These are phyloP conservation scores for Penicillium samsonianum DNA, from an alignment of 495 filamentous ascomycete genomes.

Conservation along the genomic window DNA sequence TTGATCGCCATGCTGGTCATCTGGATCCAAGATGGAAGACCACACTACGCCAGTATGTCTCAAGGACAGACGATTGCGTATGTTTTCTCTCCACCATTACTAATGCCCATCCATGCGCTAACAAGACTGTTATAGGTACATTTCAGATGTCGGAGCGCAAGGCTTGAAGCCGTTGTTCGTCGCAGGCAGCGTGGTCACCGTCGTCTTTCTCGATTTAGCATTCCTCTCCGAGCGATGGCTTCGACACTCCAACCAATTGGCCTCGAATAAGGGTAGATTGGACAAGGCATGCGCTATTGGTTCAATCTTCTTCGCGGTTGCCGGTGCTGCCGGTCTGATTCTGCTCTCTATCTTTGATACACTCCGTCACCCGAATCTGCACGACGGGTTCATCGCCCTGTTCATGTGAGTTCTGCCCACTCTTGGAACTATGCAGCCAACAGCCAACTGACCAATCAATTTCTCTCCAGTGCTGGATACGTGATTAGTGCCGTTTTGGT, in stretches of 20 bases:
- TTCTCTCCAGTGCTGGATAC: slow-evolving; percentile 48
- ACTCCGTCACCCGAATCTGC: slow-evolving; percentile 58
- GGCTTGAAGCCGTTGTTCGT: slow-evolving; percentile 87
- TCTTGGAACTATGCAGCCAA: neutral
- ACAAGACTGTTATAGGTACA: slow-evolving; percentile 39
- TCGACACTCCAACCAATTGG: slow-evolving; percentile 71
- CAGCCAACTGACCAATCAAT: slow-evolving; percentile 9
- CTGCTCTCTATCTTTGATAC: slow-evolving; percentile 86
- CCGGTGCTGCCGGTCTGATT: slow-evolving; percentile 78
- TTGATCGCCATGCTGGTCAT: slow-evolving; percentile 66
- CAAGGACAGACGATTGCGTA: slow-evolving; percentile 71
- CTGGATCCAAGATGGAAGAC: slow-evolving; percentile 65
- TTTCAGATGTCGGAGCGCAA: slow-evolving; percentile 79
- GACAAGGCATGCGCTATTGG: slow-evolving; percentile 71
- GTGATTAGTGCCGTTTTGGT: slow-evolving; percentile 79
- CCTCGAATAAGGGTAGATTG: slow-evolving; percentile 62
- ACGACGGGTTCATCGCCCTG: slow-evolving; percentile 75
- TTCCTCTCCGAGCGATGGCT: slow-evolving; percentile 82
- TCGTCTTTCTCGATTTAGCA: slow-evolving; percentile 79
- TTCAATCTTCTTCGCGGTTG: slow-evolving; percentile 70
- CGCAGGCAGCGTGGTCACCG: slow-evolving; percentile 72
- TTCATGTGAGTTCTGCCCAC: slow-evolving; percentile 65
- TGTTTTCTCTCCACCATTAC: slow-evolving; percentile 22
- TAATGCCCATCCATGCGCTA: neutral
- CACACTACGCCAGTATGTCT: slow-evolving; percentile 69